These are phyloP conservation scores for Hordeum marinum DNA, from an alignment of 176 grass and related monocot species.

Conservation along the genomic window DNA sequence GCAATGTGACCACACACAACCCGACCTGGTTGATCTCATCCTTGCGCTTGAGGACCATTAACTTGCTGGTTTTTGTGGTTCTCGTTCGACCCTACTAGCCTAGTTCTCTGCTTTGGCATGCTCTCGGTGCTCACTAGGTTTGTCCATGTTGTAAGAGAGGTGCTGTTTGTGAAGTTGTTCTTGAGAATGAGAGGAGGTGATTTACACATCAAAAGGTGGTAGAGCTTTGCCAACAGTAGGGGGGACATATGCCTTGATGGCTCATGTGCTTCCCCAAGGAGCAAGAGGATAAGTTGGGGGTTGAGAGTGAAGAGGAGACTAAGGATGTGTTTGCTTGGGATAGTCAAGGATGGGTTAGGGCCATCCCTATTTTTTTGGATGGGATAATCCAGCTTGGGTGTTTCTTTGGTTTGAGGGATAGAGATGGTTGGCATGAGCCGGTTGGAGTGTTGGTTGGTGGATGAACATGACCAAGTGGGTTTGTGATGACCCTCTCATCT, in stretches of 20 bases:
- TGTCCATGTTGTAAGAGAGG: constrained; percentile 32
- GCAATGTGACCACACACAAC: constrained; percentile 44
- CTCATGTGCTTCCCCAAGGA: constrained; percentile 52
- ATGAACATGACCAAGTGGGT: too few relatives aligned
- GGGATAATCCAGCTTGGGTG: too few relatives aligned
- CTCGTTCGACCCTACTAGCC: constrained; percentile 30
- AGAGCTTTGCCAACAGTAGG: constrained; percentile 44
- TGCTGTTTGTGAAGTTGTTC: constrained; percentile 47
- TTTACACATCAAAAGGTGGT: not conserved
- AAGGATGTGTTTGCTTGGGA: not conserved
- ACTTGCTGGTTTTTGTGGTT: constrained; percentile 30
- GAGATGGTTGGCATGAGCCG: too few relatives aligned
- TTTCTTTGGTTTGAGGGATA: too few relatives aligned
- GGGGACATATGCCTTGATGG: constrained; percentile 55
- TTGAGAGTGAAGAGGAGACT: not conserved
- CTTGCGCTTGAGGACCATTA: constrained; percentile 46
- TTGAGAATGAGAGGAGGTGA: not conserved
- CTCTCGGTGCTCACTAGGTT: constrained; percentile 49
- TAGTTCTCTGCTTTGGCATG: constrained; percentile 30
- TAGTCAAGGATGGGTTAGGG: too few relatives aligned
- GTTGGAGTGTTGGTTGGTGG: too few relatives aligned
- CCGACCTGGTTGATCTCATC: constrained; percentile 46
- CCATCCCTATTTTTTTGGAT: too few relatives aligned
- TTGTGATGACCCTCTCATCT: too few relatives aligned
- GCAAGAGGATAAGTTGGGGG: not conserved